Evolutionary conservation across 306 rosid species (phyloP).

Genomic region (Lathyrus tuberosus): DNA sequence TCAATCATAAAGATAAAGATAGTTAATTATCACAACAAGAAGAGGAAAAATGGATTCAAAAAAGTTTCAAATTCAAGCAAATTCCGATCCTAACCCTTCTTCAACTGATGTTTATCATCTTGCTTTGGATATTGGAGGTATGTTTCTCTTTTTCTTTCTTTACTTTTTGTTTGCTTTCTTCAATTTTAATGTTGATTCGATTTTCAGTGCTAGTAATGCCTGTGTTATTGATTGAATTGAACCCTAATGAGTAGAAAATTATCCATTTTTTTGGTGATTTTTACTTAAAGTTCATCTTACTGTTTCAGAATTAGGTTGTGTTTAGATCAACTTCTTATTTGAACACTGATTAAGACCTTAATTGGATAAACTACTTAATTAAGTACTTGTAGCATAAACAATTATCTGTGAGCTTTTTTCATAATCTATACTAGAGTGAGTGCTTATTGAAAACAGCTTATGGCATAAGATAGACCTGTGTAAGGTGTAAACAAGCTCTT

Average conservation of each 20-base stretch:
- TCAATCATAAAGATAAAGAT: conserved; percentile 4
- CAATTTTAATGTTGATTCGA: no score
- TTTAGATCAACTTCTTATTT: not conserved
- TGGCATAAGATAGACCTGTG: not conserved
- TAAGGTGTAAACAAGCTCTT: no score
- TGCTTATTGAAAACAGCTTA: not conserved
- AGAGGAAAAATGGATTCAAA: conserved; percentile 51
- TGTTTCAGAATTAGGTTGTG: not conserved
- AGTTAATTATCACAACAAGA: not conserved
- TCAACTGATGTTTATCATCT: conserved; percentile 60
- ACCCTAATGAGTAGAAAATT: no score
- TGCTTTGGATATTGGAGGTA: conserved; percentile 92
- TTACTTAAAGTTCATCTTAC: not conserved
- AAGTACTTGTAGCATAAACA: no score
- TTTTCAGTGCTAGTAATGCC: not conserved
- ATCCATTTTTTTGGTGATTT: not conserved
- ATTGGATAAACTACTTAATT: no score
- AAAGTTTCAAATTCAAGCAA: conserved; percentile 30
- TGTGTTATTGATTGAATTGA: conserved; percentile 6
- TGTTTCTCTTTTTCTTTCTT: conserved; percentile 12
- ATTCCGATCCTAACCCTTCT: conserved; percentile 46
- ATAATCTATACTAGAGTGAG: not conserved
- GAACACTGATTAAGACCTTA: not conserved
- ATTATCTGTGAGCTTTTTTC: not conserved
- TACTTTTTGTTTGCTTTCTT: no score